Percentiles rank a stretch among this genome's conserved stretches.
phyloP scores from a whole-genome alignment of 2,329 filamentous ascomycete genomes.

The Exophiala phaeomuriformis region DNA sequence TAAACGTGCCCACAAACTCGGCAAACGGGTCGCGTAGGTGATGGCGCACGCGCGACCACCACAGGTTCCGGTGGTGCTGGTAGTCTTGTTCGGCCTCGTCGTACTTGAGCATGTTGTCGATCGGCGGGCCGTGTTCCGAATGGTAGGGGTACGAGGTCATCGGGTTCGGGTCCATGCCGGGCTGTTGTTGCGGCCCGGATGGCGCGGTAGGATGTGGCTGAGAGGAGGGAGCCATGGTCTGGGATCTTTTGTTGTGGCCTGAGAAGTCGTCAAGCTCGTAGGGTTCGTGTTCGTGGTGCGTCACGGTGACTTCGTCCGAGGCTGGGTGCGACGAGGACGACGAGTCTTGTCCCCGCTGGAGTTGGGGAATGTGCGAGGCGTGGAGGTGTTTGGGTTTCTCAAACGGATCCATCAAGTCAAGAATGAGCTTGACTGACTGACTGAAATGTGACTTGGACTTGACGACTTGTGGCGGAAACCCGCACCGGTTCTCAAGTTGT shows the following conservation, averaged over 20 bases:
- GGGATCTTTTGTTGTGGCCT: neutral
- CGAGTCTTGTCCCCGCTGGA: slow-evolving; percentile 6
- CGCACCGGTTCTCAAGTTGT: neutral
- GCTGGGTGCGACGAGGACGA: slow-evolving; percentile 15
- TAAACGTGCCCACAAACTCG: slow-evolving; percentile 56
- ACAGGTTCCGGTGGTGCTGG: slow-evolving; percentile 32
- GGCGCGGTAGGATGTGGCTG: neutral
- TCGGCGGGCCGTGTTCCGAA: slow-evolving; percentile 25
- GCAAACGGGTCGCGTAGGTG: slow-evolving; percentile 49
- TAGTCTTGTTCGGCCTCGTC: slow-evolving; percentile 27
- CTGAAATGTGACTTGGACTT: too few species aligned
- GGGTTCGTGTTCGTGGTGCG: slow-evolving; percentile 14
- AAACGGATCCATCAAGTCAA: slow-evolving; percentile 9
- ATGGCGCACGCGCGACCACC: slow-evolving; percentile 47
- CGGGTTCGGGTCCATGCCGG: slow-evolving; percentile 8
- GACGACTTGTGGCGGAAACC: neutral
- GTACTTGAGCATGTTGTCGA: slow-evolving; percentile 26
- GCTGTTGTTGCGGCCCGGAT: neutral
- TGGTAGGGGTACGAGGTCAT: slow-evolving; percentile 16
- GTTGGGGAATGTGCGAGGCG: slow-evolving; percentile 3
- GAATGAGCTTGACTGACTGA: neutral
- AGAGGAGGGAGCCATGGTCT: neutral
- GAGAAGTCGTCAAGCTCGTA: neutral
- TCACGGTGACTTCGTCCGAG: slow-evolving; percentile 20
- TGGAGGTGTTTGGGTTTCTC: slow-evolving; percentile 8